These are phyloP conservation scores for Caloboletus firmus DNA, from an alignment of 1,284 basidiomycete species.

Conservation along the genomic window DNA sequence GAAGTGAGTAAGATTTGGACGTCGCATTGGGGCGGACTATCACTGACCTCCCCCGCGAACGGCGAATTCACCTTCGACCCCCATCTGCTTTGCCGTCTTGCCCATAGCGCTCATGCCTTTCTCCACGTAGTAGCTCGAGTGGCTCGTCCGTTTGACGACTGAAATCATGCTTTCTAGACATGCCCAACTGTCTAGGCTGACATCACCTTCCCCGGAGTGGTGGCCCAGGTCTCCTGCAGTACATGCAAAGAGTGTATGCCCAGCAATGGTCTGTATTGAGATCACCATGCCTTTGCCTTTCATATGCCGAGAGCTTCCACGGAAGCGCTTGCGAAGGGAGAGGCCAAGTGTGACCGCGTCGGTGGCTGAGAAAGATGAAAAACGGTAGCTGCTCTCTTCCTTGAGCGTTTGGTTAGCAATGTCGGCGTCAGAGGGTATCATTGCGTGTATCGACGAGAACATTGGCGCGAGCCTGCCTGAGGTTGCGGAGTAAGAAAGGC, in stretches of 20 bases:
- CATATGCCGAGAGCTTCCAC: constrained; percentile 64
- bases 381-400: constrained; percentile 68
- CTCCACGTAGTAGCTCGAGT: constrained; percentile 80
- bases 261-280: constrained; percentile 72
- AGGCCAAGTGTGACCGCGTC: constrained; percentile 80
- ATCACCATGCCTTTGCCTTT: constrained; percentile 79
- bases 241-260: constrained; percentile 76
- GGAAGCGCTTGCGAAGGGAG: constrained; percentile 76
- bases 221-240: constrained; percentile 76
- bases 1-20: constrained; percentile 7
- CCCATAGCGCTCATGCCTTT: constrained; percentile 79
- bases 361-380: constrained; percentile 67
- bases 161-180: constrained; percentile 76
- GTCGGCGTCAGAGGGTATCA: constrained; percentile 66
- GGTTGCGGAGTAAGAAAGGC: constrained; percentile 13
- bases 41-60: constrained; percentile 73
- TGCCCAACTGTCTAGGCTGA: constrained; percentile 76
- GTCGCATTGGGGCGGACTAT: background rate
- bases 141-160: constrained; percentile 76
- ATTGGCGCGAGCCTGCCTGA: constrained; percentile 19
- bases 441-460: constrained; percentile 59
- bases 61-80: constrained; percentile 59
- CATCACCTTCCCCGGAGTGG: constrained; percentile 63
- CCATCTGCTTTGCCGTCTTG: constrained; percentile 70
- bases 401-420: constrained; percentile 66